Evolutionary conservation across 345 rosid genomes (phyloP), one percentile per base, ranked within the genome.

Genomic region (Syzygium oleosum): DNA sequence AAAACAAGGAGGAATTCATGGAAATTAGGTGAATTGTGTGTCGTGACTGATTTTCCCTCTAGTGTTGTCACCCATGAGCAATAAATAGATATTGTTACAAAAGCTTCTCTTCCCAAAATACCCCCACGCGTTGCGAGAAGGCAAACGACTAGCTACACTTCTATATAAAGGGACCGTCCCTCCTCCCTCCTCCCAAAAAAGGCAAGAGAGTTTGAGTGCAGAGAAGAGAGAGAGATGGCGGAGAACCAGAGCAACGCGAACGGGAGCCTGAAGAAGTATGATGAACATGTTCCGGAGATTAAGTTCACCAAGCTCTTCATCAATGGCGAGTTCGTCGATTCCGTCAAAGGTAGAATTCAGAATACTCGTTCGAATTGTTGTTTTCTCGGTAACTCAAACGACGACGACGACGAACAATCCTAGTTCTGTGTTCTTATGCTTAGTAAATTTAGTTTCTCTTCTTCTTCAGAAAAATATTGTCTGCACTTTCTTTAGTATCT

Each of bases 251-350:
- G 27, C 79, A 46, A 85, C 19, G 14, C 88, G 89, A 93, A 92
- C 90, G 96, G 90, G 85, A 90, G 41, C 77, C n/a, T 89, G 3
- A 89, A 79, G 68, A 59, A 84, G 86, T 86, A 52, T 27, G 61
- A 85, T 41, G 6, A 73, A 77, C 88, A 88, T 88, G 84, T 93
- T 12, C 98, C 97, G n/a, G 87, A 92, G 83, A 91, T 95, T 12
- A 94, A 92, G 88, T 95, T 95, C 90, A 94, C 92, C 4, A 93
- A 91, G 88, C 93, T 96, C 77, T 96, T 94, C 93, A 93, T 96
- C 87, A 94, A 93, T 86, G 97, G 97, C 87, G 90, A 94, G 65
- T 95, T 95, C 85, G 88, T 92, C 3, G 96, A 94, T 87, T 90
- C 98, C 4, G 38, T 90, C 84, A 91, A 96, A 92, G 98, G 98